Base-by-base conservation (phyloP, 2,329 filamentous ascomycete species). In the Epichloe elymi region DNA sequence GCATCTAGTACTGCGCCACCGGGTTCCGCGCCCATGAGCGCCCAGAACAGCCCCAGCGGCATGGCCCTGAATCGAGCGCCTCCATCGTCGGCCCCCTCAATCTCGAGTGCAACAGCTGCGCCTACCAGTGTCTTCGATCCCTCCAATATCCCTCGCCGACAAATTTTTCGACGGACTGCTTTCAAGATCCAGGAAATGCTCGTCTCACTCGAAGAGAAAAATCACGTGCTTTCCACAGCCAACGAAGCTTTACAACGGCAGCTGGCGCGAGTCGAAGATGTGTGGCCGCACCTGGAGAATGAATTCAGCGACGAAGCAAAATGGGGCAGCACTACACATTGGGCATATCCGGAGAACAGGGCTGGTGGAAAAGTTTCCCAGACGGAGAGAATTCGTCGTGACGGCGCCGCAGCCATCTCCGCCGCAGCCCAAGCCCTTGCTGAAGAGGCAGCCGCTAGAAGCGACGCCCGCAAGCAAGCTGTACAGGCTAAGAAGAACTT, bases 251-350 rank as follows among this genome's bases (percentile, higher is more conserved):
- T 97, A 12, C 81, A 88, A 57, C 87, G 86, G 63, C 89, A 96
- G 62, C 76, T 96, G 37, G 73, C 79, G 53, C 87, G 94, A 49
- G 82, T 96, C 62, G 86, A 95, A 63, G 84, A 86, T 59, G 84
- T 94, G 35, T 95, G 86, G 76, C 85, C 88, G 19, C 83, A 90
- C 67, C 80, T 97, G 52, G 85, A 94, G 56, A 74, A 77, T 53
- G 93, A 98, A 66, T 88, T 98, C 62, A 95, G 88, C 67, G 89
- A 96, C 55, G 89, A 97, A 68, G 88, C 93, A 50, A 88, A 94
- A 67, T 84, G 89, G 71, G 93, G 94, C 48, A 97, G 89, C 68
- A 78, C 82, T 53, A 87, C 82, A 49, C 93, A 98, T 67, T 98
- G 93, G 93, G 93, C 91, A 46, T 97, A 97, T 65, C 86, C 87